A percentile compares a stretch with the other conserved stretches of the same genome.
Conservation (phyloP, 306 rosid genomes). For the Cucurbita ficifolia region DNA sequence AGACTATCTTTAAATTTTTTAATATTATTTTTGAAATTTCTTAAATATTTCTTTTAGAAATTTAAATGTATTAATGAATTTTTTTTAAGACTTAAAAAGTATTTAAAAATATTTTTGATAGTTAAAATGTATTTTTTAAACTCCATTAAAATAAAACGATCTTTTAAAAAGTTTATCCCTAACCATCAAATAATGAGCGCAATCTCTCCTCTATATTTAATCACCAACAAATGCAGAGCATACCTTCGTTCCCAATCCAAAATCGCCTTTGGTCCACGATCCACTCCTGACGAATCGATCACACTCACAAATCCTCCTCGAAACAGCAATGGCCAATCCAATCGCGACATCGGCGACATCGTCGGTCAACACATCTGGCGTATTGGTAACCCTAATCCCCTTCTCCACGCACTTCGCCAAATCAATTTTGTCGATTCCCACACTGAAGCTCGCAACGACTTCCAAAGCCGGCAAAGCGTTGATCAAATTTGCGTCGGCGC, state of each 20-base stretch:
- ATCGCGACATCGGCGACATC: constrained; percentile 68
- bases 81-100: too few species aligned
- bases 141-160: too few species aligned
- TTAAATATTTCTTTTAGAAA: too few species aligned
- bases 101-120: too few species aligned
- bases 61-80: too few species aligned
- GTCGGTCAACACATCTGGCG: constrained; percentile 77
- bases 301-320: constrained; percentile 43
- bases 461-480: constrained; percentile 50
- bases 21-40: too few species aligned
- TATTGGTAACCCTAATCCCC: constrained; percentile 61
- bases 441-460: constrained; percentile 60
- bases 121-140: too few species aligned
- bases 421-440: constrained; percentile 66
- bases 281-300: constrained; percentile 61
- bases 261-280: constrained; percentile 25
- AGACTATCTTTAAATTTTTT: too few species aligned
- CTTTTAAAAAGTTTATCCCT: too few species aligned
- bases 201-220: background rate
- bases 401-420: constrained; percentile 33
- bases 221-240: too few species aligned
- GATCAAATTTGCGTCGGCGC: constrained; percentile 45
- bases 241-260: too few species aligned
- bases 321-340: constrained; percentile 35
- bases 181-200: too few species aligned